Conservation (phyloP, 2,329 filamentous ascomycete species). For the Lasiodiplodia theobromae region DNA sequence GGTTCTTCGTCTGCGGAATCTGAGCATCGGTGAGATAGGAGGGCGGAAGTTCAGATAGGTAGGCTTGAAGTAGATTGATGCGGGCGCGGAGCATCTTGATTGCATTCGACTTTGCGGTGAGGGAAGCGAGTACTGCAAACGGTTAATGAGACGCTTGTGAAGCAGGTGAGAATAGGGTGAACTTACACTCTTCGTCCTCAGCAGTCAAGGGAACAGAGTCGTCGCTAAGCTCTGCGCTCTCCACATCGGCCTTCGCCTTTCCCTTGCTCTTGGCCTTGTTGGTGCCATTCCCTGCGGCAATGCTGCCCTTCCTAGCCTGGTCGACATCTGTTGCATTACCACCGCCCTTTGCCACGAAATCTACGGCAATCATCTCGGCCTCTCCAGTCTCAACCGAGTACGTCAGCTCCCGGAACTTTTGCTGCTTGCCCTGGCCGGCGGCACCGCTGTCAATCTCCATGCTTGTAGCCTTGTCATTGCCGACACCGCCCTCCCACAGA, state of each 20-base stretch:
- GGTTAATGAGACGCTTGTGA: background rate
- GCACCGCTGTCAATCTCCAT: constrained; percentile 68
- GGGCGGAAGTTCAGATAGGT: constrained; percentile 75
- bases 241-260: constrained; percentile 42
- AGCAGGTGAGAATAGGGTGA: background rate
- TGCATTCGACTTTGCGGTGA: constrained; percentile 89
- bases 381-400: constrained; percentile 94
- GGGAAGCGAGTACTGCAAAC: constrained; percentile 61
- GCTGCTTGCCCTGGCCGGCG: constrained; percentile 41
- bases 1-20: constrained; percentile 39
- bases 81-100: constrained; percentile 85
- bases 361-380: constrained; percentile 96
- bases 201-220: constrained; percentile 55
- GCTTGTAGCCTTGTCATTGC: constrained; percentile 43
- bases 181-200: constrained; percentile 69
- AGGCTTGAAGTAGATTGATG: constrained; percentile 65
- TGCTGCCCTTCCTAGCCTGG: constrained; percentile 31
- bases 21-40: constrained; percentile 64
- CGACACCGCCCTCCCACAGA: constrained; percentile 50
- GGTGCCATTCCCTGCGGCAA: constrained; percentile 51
- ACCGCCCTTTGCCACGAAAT: constrained; percentile 86
- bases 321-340: constrained; percentile 75
- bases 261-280: constrained; percentile 63
- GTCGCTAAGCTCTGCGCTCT: constrained; percentile 40
- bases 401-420: constrained; percentile 82